Evolutionary conservation across 768 basidiomycete species (phyloP), one percentile per base, ranked within the genome.

Genomic region (Mycena floridula): DNA sequence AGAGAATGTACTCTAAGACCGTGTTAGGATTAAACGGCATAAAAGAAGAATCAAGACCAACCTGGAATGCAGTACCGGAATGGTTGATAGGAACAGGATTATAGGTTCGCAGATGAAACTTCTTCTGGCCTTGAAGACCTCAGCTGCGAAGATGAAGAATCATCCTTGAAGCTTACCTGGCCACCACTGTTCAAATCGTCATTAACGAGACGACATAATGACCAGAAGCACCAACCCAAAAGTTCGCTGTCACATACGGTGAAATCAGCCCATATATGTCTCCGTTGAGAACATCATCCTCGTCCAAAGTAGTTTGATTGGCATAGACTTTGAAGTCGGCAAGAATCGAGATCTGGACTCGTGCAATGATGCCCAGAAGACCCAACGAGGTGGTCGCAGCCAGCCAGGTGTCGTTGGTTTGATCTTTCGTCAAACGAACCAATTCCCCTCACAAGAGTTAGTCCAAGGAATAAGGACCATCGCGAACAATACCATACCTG

Each of bases 211-310:
- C n/a, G 25, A 22, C 11, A 43, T 25, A 12, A 22, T 43, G 18
- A 52, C 28, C 23, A 18, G 1, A 22, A 25, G 44, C 22, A 50
- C 59, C 11, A 30, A 67, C 66, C 66, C 64, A 67, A 40, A 60
- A 64, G 24, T 67, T 67, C 1, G 65, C 65, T 12, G 64, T 67
- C n/a, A 66, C 65, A 42, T 61, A 67, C 7, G 65, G 66, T 8
- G 60, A 64, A 40, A 65, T 59, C 40, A 59, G 48, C 16, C 40
- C 53, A 40, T 53, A 63, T 15, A 67, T 57, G 47, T 66, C 64
- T 11, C 55, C 63, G 36, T 63, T 58, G 42, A 66, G 46, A 25
- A 66, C 59, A 4, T 60, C 54, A 13, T 49, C 54, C 49, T 67
- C 65, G 22, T 62, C 56, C 5, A 65, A 27, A 16, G 51, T 64